Evolutionary conservation across 1,139 yeast species (phyloP).

Genomic region (Saccharomyces hybrid): DNA sequence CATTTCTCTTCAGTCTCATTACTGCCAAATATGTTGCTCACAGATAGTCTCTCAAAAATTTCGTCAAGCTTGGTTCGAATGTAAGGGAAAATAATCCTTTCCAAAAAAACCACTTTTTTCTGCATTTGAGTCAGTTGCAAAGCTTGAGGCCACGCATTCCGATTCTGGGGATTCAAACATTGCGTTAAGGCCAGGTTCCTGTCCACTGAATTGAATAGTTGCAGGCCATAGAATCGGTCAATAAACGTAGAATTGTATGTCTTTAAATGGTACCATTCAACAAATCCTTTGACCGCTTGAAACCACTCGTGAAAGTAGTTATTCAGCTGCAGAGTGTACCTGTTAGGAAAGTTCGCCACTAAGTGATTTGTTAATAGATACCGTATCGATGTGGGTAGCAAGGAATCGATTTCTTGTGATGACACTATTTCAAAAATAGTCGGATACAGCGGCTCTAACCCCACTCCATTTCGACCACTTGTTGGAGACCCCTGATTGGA

Average conservation of each 20-base stretch:
- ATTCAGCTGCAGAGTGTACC: conserved; percentile 55
- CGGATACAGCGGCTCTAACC: conserved; percentile 16
- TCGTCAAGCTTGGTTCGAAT: conserved; percentile 60
- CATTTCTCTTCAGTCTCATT: conserved; percentile 23
- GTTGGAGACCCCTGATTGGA: conserved; percentile 5
- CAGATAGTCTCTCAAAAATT: conserved; percentile 56
- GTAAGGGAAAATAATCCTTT: conserved; percentile 63
- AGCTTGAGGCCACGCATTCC: conserved; percentile 15
- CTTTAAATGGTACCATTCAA: conserved; percentile 67
- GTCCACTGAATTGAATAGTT: conserved; percentile 45
- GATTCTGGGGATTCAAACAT: conserved; percentile 5
- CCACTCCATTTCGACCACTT: conserved; percentile 3
- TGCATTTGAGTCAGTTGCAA: conserved; percentile 50
- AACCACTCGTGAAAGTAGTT: conserved; percentile 62
- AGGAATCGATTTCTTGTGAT: conserved; percentile 65
- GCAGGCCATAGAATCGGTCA: conserved; percentile 86
- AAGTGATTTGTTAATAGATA: conserved; percentile 69
- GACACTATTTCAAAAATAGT: conserved; percentile 48
- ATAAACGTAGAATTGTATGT: conserved; percentile 84
- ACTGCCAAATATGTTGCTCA: conserved; percentile 48
- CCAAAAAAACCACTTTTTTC: conserved; percentile 48
- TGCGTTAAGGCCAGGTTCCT: conserved; percentile 23
- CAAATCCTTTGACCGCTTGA: conserved; percentile 53
- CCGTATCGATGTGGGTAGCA: conserved; percentile 76
- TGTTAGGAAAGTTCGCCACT: conserved; percentile 70